Base-by-base conservation (phyloP, 495 filamentous ascomycete genomes). In the Hypoxylon intermedium region DNA sequence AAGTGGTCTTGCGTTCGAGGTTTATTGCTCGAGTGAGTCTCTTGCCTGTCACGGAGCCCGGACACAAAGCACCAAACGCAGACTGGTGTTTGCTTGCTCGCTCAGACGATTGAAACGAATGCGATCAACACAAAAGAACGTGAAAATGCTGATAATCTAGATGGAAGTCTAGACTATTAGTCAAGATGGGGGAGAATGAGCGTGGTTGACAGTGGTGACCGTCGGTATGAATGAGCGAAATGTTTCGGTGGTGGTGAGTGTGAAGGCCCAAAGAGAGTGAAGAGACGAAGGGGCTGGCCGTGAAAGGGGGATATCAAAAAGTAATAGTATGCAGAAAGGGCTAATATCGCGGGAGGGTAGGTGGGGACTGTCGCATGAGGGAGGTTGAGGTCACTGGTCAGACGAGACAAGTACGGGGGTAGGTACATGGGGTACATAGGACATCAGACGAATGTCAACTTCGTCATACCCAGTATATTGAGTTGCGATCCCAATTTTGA, bases 61-160 rank as follows among this genome's bases (percentile, higher is more conserved):
- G 49, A 51, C 15, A 56, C 23, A 24, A 38, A 23, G 48, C 50
- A 42, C 48, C 24, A 45, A 57, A 47, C 28, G 31, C 24, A 60
- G 47, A 55, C n/a, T n/a, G n/a, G n/a, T 30, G 49, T 50, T 56
- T 66, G 51, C 44, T 49, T 58, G 40, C 31, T 53, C 41, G 40
- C n/a, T 53, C 53, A 43, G 48, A 51, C 44, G 21, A 41, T 55
- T 43, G 60, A 64, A 70, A 64, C 47, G 61, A 68, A 68, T 70
- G 69, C 65, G 69, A 66, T 72, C 67, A 70, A 72, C 69, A 72
- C 69, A 70, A 64, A 59, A 68, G 63, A 67, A 48, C 38, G 65
- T 60, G 58, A 62, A 50, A 52, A 16, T 52, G 52, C 31, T 42
- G 46, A 54, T 61, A 61, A 56, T 57, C 65, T 48, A 60, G 63